Evolutionary conservation across 306 rosid species (phyloP).

Genomic region (Dryas octopetala): DNA sequence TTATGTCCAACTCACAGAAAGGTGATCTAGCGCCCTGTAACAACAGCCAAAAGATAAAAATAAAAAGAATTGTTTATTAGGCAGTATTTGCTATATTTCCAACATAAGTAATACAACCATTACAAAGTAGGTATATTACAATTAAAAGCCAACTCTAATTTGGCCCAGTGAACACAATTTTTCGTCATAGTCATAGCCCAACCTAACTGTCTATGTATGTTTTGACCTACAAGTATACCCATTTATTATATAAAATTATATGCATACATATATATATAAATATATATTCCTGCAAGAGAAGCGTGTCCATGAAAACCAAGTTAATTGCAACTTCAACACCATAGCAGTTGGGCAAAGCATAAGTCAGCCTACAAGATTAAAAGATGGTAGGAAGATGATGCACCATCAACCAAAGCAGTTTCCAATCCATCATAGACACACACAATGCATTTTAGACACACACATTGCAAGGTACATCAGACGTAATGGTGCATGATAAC

Average conservation of each 20-base stretch:
- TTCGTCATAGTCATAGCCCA: neutral
- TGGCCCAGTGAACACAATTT: neutral
- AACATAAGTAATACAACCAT: neutral
- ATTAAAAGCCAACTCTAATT: neutral
- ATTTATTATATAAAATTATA: neutral
- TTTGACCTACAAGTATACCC: neutral
- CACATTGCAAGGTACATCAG: neutral
- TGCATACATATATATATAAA: neutral
- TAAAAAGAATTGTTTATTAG: neutral
- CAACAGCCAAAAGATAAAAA: constrained; percentile 23
- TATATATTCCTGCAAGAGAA: neutral
- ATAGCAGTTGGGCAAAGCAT: neutral
- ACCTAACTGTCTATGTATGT: neutral
- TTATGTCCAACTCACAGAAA: constrained; percentile 64
- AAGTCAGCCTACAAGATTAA: neutral
- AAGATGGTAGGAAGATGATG: neutral
- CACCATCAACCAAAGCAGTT: neutral
- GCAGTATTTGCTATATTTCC: neutral
- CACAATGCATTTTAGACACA: neutral
- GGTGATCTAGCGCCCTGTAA: constrained; percentile 65
- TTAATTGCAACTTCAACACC: constrained; percentile 1
- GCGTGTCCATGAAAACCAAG: neutral
- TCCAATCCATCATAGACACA: neutral
- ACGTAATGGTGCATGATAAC: neutral
- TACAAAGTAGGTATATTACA: neutral